phyloP scores from a whole-genome alignment of 225 moss, liverwort and hornwort genomes.

The Polytrichum commune region DNA sequence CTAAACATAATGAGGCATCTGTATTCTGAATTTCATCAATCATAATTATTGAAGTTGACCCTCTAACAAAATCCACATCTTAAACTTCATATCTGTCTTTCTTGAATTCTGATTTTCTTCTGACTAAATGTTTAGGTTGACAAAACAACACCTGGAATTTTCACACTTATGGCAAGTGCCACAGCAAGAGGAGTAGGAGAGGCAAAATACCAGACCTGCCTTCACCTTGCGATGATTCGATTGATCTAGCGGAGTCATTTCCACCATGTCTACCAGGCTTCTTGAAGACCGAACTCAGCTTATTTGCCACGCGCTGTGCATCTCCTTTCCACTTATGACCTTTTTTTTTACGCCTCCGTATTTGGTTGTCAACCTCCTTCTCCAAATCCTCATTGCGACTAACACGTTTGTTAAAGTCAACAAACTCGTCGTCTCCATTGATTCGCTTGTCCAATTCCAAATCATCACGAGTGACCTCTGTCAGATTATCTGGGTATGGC shows the following conservation, averaged over 20 bases:
- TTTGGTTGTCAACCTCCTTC: constrained; percentile 34
- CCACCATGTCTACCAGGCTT: constrained; percentile 41
- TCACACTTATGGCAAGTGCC: no score
- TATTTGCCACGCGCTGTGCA: constrained; percentile 52
- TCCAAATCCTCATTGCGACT: constrained; percentile 12
- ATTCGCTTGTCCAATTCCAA: no score
- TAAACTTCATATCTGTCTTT: no score
- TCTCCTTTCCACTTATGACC: constrained; percentile 54
- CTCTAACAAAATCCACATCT: no score
- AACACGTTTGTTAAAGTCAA: no score
- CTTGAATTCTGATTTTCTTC: no score
- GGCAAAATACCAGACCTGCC: constrained; percentile 32
- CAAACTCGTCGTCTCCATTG: no score
- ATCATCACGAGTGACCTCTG: constrained; percentile 9
- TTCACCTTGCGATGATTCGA: constrained; percentile 10
- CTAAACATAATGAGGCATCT: no score
- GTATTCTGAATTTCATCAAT: no score
- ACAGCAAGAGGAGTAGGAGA: neutral
- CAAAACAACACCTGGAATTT: no score
- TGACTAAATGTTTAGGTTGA: no score
- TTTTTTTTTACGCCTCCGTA: constrained; percentile 39
- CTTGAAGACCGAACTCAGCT: constrained; percentile 57
- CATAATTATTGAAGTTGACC: no score
- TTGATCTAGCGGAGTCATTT: constrained; percentile 26
- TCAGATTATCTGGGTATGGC: constrained; percentile 20